Evolutionary conservation across 176 grass and related monocot genomes (phyloP), one percentile per base, ranked within the genome.

Genomic region (Elaeis guineensis): DNA sequence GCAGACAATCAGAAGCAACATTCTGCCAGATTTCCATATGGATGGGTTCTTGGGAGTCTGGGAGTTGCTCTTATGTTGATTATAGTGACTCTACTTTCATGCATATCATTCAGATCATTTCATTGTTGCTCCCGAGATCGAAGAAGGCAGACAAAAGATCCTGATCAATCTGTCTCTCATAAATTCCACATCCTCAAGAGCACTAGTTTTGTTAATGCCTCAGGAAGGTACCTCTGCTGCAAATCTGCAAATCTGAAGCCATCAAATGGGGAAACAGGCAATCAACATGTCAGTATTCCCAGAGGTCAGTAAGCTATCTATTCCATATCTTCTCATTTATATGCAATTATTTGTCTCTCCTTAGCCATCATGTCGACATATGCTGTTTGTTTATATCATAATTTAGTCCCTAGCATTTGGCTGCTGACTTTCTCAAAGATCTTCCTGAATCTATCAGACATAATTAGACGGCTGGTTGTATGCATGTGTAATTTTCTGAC

Each of bases 21-120:
- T 74, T 70, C 78, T 62, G 57, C 70, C 24, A 90, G 79, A 72
- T 97, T 97, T 64, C 87, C 93, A 44, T 98, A 85, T 73, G 81
- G 72, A 69, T 98, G 93, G 93, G 87, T 98, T 72, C 74, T 98
- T 78, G 93, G 93, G 44, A 89, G 81, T 70, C 85, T 89, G 87
- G 93, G 80, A 59, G 72, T 86, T 73, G 81, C 84, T 54, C 81
- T 98, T 83, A 69, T 82, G 80, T 69, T 98, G 67, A 92, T 98
- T 64, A 79, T 72, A 44, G 12, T 92, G 63, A 74, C 73, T 66
- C 79, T 98, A 60, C 78, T 98, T 51, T 70, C 62, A 55, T 65
- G 85, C 74, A 50, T 86, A 18, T 67, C 77, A 21, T 89, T 71
- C 76, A 98, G 83, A 69, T 85, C 67, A 55, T 83, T 80, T 17